Evolutionary conservation across 2,329 filamentous ascomycete species (phyloP).

Genomic region (Aspergillus candidus): DNA sequence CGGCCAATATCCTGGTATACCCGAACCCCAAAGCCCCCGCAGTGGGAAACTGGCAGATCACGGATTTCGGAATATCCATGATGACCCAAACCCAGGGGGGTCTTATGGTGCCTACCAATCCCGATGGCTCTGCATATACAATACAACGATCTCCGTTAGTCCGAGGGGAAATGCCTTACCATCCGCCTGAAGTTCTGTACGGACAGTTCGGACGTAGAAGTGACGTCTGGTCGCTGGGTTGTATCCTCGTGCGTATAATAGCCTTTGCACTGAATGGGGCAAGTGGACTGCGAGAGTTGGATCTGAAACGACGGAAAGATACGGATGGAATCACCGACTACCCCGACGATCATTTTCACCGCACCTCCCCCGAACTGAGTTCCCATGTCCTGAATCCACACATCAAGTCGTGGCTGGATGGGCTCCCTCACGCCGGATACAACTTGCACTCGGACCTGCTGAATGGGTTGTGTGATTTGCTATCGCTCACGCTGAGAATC

Average conservation of each 20-base stretch:
- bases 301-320: background rate
- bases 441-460: background rate
- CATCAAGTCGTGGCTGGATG: conserved; percentile 7
- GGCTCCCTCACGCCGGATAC: background rate
- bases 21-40: background rate
- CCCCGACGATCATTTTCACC: conserved; percentile 7
- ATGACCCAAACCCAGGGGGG: background rate
- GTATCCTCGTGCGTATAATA: conserved; percentile 15
- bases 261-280: conserved; percentile 9
- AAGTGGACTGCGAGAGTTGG: conserved; percentile 2
- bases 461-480: background rate
- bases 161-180: conserved; percentile 3
- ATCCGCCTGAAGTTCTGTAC: conserved; percentile 9
- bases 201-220: conserved; percentile 5
- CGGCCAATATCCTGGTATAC: conserved; percentile 19
- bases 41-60: conserved; percentile 21
- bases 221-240: conserved; percentile 20
- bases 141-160: background rate
- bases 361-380: background rate
- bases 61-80: conserved; percentile 20
- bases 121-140: background rate
- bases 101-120: background rate
- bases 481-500: conserved; percentile 3
- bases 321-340: conserved; percentile 2
- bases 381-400: conserved; percentile 10